Evolutionary conservation across 2,329 filamentous ascomycete genomes (phyloP).

Genomic region (Beauveria varroae): DNA sequence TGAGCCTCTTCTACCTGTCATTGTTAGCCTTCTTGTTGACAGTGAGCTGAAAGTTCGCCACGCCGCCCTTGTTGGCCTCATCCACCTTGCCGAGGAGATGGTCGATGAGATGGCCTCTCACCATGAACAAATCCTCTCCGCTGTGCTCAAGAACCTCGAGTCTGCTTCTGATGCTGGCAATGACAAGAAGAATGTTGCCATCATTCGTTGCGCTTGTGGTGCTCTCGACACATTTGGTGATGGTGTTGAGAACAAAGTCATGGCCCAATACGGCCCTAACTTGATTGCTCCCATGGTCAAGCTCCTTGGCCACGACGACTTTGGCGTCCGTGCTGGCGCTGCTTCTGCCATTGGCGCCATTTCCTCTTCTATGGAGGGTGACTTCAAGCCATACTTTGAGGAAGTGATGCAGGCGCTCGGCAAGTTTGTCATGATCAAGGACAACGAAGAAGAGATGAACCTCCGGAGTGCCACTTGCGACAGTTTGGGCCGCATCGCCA

Average conservation of each 20-base stretch:
- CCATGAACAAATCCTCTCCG: constrained; percentile 76
- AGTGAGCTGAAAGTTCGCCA: constrained; percentile 77
- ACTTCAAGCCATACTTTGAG: constrained; percentile 87
- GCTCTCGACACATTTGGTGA: constrained; percentile 89
- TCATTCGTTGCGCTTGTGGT: constrained; percentile 83
- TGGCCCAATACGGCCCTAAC: constrained; percentile 72
- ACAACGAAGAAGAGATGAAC: constrained; percentile 81
- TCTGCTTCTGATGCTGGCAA: constrained; percentile 62
- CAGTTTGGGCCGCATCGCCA: constrained; percentile 85
- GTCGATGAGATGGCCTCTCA: constrained; percentile 82
- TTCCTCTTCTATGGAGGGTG: constrained; percentile 72
- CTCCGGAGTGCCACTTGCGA: constrained; percentile 86
- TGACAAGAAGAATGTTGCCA: constrained; percentile 70
- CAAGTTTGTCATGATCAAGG: constrained; percentile 76
- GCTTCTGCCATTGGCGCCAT: constrained; percentile 87
- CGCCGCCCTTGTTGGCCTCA: constrained; percentile 79
- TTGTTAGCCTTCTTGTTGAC: constrained; percentile 78
- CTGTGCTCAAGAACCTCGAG: constrained; percentile 83
- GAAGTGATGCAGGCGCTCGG: constrained; percentile 86
- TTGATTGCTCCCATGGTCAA: constrained; percentile 78
- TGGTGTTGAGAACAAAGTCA: constrained; percentile 69
- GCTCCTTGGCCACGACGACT: constrained; percentile 76
- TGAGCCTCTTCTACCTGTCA: constrained; percentile 72
- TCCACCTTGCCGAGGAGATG: constrained; percentile 86
- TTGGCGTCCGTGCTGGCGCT: constrained; percentile 82